Percentiles rank a stretch among this genome's conserved stretches.
Conservation (phyloP, 768 basidiomycete species). For the Trametes coccinea region DNA sequence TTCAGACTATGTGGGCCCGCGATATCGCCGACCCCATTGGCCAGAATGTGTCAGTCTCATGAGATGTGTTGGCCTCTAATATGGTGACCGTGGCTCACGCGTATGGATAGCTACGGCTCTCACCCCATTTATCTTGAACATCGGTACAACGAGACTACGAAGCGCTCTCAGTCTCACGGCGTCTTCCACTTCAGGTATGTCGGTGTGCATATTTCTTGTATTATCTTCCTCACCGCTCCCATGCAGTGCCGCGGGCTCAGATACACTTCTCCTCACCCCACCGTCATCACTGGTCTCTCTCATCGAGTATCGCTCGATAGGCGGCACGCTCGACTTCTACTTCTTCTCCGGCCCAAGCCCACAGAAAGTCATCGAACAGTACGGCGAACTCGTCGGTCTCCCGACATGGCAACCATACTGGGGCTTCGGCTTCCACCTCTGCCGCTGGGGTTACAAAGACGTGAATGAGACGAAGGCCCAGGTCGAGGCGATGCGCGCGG, state of each 20-base stretch:
- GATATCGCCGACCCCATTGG: conserved; percentile 64
- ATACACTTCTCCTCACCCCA: conserved; percentile 67
- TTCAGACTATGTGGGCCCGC: conserved; percentile 69
- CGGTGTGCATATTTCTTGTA: too few relatives aligned
- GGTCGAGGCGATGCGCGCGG: conserved; percentile 61
- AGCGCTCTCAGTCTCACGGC: conserved; percentile 64
- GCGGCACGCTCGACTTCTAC: conserved; percentile 77
- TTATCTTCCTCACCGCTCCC: neutral
- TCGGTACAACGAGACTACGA: conserved; percentile 52
- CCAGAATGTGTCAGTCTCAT: conserved; percentile 54
- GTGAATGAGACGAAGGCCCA: conserved; percentile 57
- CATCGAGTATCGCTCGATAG: conserved; percentile 71
- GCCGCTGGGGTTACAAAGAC: conserved; percentile 55
- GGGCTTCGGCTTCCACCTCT: conserved; percentile 79
- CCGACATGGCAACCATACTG: conserved; percentile 73
- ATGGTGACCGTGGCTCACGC: neutral
- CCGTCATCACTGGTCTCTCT: conserved; percentile 52
- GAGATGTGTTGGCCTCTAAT: neutral
- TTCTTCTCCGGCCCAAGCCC: conserved; percentile 59
- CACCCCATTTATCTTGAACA: conserved; percentile 75
- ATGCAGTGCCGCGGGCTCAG: conserved; percentile 66
- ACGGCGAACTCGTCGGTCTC: conserved; percentile 60
- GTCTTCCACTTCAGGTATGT: conserved; percentile 68
- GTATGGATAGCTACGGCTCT: conserved; percentile 54
- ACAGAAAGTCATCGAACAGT: conserved; percentile 63